phyloP scores from a whole-genome alignment of 2,329 filamentous ascomycete genomes.

The Penicillium sp. region DNA sequence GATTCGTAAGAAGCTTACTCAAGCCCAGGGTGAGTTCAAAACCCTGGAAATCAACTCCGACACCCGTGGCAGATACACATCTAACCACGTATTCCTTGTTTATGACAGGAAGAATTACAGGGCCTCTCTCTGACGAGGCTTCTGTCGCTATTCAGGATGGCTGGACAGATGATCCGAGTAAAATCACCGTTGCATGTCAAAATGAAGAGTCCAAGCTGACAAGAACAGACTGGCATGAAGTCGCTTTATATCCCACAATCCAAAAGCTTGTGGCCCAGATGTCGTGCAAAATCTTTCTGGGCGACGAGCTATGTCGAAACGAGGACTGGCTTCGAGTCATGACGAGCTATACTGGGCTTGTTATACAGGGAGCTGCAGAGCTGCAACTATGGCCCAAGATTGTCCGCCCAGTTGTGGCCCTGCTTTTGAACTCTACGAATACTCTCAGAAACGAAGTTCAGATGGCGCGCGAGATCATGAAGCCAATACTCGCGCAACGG shows the following conservation, averaged over 20 bases:
- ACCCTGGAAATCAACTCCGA: no score
- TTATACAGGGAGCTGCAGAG: constrained; percentile 17
- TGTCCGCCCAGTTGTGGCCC: background rate
- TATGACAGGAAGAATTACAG: constrained; percentile 10
- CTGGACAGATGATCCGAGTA: constrained; percentile 14
- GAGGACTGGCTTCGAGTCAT: constrained; percentile 15
- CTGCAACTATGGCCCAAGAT: constrained; percentile 8
- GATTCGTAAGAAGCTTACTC: constrained; percentile 22
- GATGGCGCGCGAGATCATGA: background rate
- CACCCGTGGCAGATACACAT: no score
- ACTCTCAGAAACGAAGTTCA: background rate
- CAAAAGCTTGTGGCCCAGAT: constrained; percentile 14
- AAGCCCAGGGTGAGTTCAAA: constrained; percentile 15
- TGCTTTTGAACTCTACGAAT: background rate
- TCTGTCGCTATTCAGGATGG: constrained; percentile 6
- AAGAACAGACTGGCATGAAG: constrained; percentile 13
- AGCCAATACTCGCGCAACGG: background rate
- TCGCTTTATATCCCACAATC: constrained; percentile 9
- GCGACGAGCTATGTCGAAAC: constrained; percentile 15
- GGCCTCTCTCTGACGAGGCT: constrained; percentile 13
- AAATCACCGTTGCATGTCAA: background rate
- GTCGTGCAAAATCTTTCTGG: constrained; percentile 14
- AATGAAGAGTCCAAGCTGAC: background rate
- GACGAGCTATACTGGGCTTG: constrained; percentile 7
- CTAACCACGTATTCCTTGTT: background rate